Evolutionary conservation across 805 yeast species (phyloP).

Genomic region (Blastobotrys robertii): DNA sequence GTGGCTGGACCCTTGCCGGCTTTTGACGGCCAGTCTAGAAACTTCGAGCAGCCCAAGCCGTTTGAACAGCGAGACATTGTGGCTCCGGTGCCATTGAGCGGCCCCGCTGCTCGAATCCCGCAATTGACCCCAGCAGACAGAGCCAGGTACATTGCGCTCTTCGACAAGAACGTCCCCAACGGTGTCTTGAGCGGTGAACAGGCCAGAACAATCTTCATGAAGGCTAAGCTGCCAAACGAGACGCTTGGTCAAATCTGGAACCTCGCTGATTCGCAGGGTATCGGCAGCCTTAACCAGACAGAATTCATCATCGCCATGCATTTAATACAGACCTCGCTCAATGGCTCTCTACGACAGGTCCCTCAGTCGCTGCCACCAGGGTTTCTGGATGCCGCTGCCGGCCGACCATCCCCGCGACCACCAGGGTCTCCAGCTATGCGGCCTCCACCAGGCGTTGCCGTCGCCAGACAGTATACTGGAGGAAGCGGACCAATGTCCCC

Average conservation of each 20-base stretch:
- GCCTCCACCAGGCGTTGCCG: not conserved
- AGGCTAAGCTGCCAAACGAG: conserved; percentile 74
- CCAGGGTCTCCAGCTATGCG: conserved; percentile 11
- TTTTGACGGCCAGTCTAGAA: conserved; percentile 31
- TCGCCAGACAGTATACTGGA: conserved; percentile 17
- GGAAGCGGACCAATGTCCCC: conserved; percentile 4
- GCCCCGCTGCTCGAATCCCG: conserved; percentile 20
- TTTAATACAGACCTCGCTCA: conserved; percentile 71
- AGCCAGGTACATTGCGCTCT: conserved; percentile 36
- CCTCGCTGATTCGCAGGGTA: conserved; percentile 65
- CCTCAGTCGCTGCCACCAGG: conserved; percentile 38
- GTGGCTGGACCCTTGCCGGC: conserved; percentile 56
- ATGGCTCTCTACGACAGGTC: conserved; percentile 52
- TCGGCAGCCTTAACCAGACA: conserved; percentile 61
- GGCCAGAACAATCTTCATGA: conserved; percentile 79
- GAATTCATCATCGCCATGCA: conserved; percentile 94
- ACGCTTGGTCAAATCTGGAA: conserved; percentile 83
- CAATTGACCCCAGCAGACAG: conserved; percentile 28
- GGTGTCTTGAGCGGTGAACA: conserved; percentile 62
- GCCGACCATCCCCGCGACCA: conserved; percentile 16
- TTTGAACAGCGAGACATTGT: not conserved
- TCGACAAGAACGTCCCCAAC: conserved; percentile 52
- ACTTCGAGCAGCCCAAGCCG: not conserved
- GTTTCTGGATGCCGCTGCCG: conserved; percentile 28
- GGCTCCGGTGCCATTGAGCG: conserved; percentile 11